A percentile compares a stretch with the other conserved stretches of the same genome.
Evolutionary conservation across 2,329 filamentous ascomycete genomes (phyloP).

Genomic region (Colletotrichum sidae): DNA sequence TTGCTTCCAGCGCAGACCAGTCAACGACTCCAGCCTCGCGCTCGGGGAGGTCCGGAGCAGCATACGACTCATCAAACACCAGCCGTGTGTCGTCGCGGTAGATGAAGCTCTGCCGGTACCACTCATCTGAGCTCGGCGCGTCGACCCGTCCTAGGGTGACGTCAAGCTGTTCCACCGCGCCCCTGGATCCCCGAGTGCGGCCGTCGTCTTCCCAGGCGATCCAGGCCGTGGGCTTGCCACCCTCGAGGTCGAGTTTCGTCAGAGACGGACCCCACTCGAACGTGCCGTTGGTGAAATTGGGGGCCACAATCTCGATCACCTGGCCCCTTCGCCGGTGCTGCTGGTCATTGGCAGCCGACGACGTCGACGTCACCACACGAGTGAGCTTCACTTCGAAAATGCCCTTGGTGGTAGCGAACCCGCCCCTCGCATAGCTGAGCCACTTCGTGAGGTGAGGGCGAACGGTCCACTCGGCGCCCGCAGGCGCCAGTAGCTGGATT

Average conservation of each 20-base stretch:
- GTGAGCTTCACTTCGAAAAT: slow-evolving; percentile 47
- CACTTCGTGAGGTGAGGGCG: slow-evolving; percentile 46
- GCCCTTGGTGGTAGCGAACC: slow-evolving; percentile 48
- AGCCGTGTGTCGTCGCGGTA: slow-evolving; percentile 33
- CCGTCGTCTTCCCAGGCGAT: slow-evolving; percentile 31
- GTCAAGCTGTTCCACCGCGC: slow-evolving; percentile 34
- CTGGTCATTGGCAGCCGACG: slow-evolving; percentile 11
- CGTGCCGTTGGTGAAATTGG: slow-evolving; percentile 37
- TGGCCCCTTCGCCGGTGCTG: slow-evolving; percentile 26
- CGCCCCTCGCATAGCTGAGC: slow-evolving; percentile 49
- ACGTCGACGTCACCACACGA: slow-evolving; percentile 38
- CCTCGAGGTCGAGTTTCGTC: slow-evolving; percentile 31
- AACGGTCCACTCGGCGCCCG: slow-evolving; percentile 43
- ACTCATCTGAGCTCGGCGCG: slow-evolving; percentile 33
- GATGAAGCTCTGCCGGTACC: slow-evolving; percentile 36
- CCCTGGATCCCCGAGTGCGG: slow-evolving; percentile 4
- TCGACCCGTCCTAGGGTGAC: slow-evolving; percentile 27
- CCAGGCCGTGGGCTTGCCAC: slow-evolving; percentile 29
- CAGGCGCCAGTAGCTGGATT: slow-evolving; percentile 43
- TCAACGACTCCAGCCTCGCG: slow-evolving; percentile 34
- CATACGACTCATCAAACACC: slow-evolving; percentile 31
- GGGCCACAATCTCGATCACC: slow-evolving; percentile 33
- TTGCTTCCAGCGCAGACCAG: slow-evolving; percentile 38
- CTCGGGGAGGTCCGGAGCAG: slow-evolving; percentile 22
- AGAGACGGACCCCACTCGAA: slow-evolving; percentile 37